phyloP scores from a whole-genome alignment of 2,329 filamentous ascomycete species.

The Pseudopyricularia javanii region DNA sequence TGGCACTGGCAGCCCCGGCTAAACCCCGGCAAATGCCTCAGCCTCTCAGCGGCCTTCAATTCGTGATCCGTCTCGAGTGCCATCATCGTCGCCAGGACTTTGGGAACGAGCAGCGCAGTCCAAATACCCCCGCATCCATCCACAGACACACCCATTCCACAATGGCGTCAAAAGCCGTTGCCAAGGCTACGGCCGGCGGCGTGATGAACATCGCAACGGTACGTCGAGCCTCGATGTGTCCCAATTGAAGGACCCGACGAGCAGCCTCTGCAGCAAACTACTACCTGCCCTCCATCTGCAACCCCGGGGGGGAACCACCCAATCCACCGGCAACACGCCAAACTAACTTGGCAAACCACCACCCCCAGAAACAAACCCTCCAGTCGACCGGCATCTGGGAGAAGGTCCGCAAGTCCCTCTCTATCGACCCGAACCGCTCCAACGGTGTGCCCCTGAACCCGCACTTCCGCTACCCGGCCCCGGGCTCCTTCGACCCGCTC shows the following conservation, averaged over 20 bases:
- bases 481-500: slow-evolving; percentile 57
- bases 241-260: slow-evolving; percentile 8
- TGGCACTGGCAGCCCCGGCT: neutral
- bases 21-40: neutral
- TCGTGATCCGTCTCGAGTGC: neutral
- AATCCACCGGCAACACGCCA: neutral
- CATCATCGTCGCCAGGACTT: neutral
- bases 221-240: slow-evolving; percentile 11
- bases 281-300: neutral
- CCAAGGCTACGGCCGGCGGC: slow-evolving; percentile 40
- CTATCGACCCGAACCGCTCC: slow-evolving; percentile 78
- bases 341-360: neutral
- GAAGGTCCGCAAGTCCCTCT: slow-evolving; percentile 60
- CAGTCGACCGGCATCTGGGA: slow-evolving; percentile 87
- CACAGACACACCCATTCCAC: slow-evolving; percentile 9
- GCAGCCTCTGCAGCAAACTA: neutral
- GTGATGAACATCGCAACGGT: slow-evolving; percentile 49
- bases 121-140: neutral
- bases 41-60: neutral
- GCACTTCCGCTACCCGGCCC: slow-evolving; percentile 79
- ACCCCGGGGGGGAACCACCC: neutral
- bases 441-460: slow-evolving; percentile 88
- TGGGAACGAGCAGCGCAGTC: neutral
- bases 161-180: slow-evolving; percentile 51
- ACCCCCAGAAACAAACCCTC: slow-evolving; percentile 79